Base-by-base conservation (phyloP, 768 basidiomycete species). In the Collybia mongolica region DNA sequence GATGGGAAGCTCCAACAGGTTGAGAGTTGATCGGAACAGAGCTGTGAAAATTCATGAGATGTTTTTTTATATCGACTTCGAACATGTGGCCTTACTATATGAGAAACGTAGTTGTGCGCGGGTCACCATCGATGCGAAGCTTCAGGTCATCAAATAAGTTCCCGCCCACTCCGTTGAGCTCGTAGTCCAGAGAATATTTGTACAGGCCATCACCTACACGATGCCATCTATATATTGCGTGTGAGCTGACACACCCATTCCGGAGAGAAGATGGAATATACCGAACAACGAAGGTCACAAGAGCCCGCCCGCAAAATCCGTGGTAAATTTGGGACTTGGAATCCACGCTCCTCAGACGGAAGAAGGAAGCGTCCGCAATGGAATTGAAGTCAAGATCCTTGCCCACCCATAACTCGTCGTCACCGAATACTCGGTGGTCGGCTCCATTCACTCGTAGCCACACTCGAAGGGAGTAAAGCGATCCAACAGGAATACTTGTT, bases 381-480 rank as follows among this genome's bases (percentile, higher is more conserved):
- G 76, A 68, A 39, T 68, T 63, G 60, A 88, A 86, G 58, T 87
- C 83, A 4, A 81, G 82, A 58, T 88, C 83, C 58, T 72, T 80
- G 15, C 81, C 84, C 11, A 86, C 66, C 83, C 83, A 86, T 22
- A 87, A 59, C 22, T 84, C 81, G 55, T 84, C 81, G 17, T 82
- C 81, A 29, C 76, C 75, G 56, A 88, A 87, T 39, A 87, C 48
- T 29, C 83, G 76, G 52, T 85, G 86, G 49, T 86, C 81, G 32
- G 81, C 65, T n/a, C 70, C 73, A 26, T 76, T 75, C 5, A 73
- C 73, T 12, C 80, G 73, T 39, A 87, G 67, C 84, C 86, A 88
- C 17, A 86, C 80, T 0, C 86, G 82, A 18, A 86, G 66, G 14
- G 78, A 76, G 66, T 71, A 80, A 2, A 84, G 61, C 47, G 75